A percentile compares a stretch with the other conserved stretches of the same genome.
Conservation (phyloP, 139 green algal species). For the Chlorella vulgaris region DNA sequence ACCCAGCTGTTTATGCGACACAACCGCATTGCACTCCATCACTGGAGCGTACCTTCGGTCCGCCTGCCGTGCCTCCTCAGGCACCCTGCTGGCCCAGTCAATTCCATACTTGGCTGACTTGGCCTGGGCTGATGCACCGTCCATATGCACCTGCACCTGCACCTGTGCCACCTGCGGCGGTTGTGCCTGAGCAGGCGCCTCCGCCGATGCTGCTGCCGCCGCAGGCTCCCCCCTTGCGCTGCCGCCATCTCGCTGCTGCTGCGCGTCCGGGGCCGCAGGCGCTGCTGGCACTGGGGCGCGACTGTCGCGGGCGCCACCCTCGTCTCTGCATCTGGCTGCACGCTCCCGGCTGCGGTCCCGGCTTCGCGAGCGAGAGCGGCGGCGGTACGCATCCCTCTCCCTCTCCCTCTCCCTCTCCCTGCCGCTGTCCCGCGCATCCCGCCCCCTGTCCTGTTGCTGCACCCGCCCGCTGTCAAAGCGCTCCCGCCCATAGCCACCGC, state of each 20-base stretch:
- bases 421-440: neutral
- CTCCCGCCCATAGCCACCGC: neutral
- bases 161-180: neutral
- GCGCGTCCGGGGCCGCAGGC: too few species aligned
- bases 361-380: neutral
- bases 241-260: too few species aligned
- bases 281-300: too few species aligned
- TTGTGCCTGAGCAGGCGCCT: neutral
- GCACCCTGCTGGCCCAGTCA: slow-evolving; percentile 31
- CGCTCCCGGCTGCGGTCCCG: neutral
- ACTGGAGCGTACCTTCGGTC: slow-evolving; percentile 33
- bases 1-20: too few species aligned
- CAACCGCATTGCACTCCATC: neutral
- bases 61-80: slow-evolving; percentile 14
- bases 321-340: neutral
- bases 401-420: neutral
- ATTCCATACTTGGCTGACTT: slow-evolving; percentile 43
- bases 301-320: neutral
- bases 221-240: too few species aligned
- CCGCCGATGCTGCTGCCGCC: neutral
- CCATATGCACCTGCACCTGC: slow-evolving; percentile 23
- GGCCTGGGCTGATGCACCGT: slow-evolving; percentile 46
- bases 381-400: neutral
- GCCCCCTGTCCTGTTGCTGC: neutral
- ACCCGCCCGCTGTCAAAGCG: neutral